Evolutionary conservation across 345 rosid genomes (phyloP), one percentile per base, ranked within the genome.

Genomic region (Hibiscus trionum): DNA sequence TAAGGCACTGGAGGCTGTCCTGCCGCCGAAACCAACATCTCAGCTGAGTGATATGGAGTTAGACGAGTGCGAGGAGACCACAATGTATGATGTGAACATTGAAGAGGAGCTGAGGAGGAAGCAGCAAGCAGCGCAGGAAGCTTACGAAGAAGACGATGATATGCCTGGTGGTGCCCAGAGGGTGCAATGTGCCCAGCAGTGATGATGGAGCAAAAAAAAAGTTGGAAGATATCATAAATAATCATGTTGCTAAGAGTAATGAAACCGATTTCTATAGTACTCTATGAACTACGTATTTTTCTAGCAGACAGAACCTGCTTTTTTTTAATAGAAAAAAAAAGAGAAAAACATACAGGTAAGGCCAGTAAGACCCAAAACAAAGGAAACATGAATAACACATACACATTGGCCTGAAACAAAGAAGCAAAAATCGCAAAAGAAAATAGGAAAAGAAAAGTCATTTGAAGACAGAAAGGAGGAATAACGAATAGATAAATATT

Each of bases 51-150:
- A 90, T 65, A 90, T 90, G 97, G 99, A 92, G 71, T 78, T 90
- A 44, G 97, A 89, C 1, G 91, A 90, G 75, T 92, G 97, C 2
- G 96, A 95, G 84, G 99, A 95, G 81, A 88, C 97, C 0, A 92
- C 97, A 0, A 63, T 92, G 63, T 91, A 90, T 29, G 97, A 95
- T 69, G 96, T 90, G 53, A 86, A 95, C 85, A 86, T 91, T 1
- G 96, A 88, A 70, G 97, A 95, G 83, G 96, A 91, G 86, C 89
- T 81, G 90, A 79, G 92, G 75, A 88, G 95, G 80, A 92, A 87
- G 81, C 91, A 84, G 69, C 84, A 82, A 49, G 73, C 81, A 60
- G 79, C 86, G 27, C 84, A 82, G 73, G 89, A 88, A 80, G 86
- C 88, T 14, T 83, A 87, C 1, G 90, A 86, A 0, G 91, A 90